Evolutionary conservation across 805 yeast species (phyloP), one percentile per base, ranked within the genome.

Genomic region (Kuraishia ogatae): DNA sequence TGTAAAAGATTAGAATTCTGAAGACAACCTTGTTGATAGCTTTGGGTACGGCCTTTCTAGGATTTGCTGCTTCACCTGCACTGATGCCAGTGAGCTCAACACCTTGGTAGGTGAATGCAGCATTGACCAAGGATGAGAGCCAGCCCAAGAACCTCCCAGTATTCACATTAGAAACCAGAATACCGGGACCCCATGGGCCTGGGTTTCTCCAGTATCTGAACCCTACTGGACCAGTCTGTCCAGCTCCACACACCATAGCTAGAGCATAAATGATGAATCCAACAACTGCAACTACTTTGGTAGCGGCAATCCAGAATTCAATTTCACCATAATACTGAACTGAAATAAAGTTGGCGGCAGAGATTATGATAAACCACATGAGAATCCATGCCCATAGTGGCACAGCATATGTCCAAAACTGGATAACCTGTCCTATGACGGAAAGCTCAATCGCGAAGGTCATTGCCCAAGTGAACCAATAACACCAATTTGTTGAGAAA

Each of bases 41-140:
- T 52, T 78, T 77, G 57, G 92, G 91, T 56, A 86, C 85, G 26
- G 88, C 72, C 60, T 80, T 83, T 67, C 84, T 74, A 55, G 92
- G 91, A 66, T 83, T 83, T 28, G 76, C 75, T 53, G 86, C 76
- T 70, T 87, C 94, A 70, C 91, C 90, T 39, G 88, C 87, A 2
- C 89, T 75, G 55, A 87, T 76, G 69, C 91, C 92, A 22, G 85
- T 82, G 66, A 85, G 75, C 67, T 87, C 94, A 52, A 87, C 84
- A 68, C 92, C 92, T 71, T 85, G 91, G 68, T 79, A 86, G 26
- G 92, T 86, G 74, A 87, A 87, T n/a, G 88, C 87, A 43, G 92
- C 89, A 56, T 80, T 81, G 59, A 86, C 77, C 62, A 86, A 74
- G 4, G 90, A 84, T 10, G 83, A 74, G 54, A 85, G 78, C 85